Base-by-base conservation (phyloP, 257 asterid species). In the Capsicum baccatum region DNA sequence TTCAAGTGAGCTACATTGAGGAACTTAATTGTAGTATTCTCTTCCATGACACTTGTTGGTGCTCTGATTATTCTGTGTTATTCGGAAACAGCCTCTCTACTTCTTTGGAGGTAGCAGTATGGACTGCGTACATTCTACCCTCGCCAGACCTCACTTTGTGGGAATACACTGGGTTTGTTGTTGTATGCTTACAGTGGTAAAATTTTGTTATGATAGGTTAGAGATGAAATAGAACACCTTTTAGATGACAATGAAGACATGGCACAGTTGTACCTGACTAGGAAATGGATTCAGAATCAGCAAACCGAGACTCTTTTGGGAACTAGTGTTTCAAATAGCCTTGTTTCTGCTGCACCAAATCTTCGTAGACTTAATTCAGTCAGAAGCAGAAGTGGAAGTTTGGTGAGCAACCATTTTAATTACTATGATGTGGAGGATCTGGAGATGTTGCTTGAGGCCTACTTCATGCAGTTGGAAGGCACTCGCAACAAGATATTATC, bases 201-300 rank as follows among this genome's bases (percentile, higher is more conserved):
- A 55, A 33, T 35, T 79, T 50, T 54, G 15, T 85, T 82, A 37
- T 88, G 88, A 71, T 86, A 96, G 99, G 99, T 96, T 83, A 92
- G 98, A 88, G 99, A 97, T 88, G 99, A 97, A 90, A 90, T 97
- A n/a, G 99, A 97, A 89, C 99, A 95, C 87, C 97, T 97, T 83
- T 90, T 97, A 79, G 99, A 97, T 83, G 99, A 97, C 80, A 91
- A 95, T 54, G 99, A 95, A 89, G 99, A 97, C 83, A 97, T 95
- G 99, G 96, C 94, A 63, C 98, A 97, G 62, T 87, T 97, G 74
- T 93, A 97, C 90, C 86, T 95, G 79, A 94, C 97, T 16, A 89
- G 99, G 89, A 97, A 94, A 87, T 93, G 96, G 98, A 89, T 91
- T 83, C 96, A 92, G 52, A 90, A 87, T 85, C 97, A 95, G 87